Conservation (phyloP, 169 alveolate species). For the Theileria annulata region DNA sequence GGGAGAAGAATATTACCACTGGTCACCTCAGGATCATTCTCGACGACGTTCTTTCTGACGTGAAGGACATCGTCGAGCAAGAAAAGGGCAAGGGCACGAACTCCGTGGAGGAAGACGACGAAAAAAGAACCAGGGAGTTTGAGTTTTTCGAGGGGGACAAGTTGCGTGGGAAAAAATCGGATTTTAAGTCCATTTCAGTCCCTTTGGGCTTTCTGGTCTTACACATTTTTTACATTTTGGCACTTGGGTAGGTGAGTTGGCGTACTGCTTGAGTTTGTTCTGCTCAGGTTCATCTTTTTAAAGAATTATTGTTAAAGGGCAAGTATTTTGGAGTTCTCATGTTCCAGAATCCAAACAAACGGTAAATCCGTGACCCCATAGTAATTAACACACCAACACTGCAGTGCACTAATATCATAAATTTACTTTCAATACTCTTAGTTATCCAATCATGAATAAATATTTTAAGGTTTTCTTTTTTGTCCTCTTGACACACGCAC, state of each 20-base stretch:
- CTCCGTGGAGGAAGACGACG: constrained; percentile 3
- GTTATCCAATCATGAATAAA: constrained; percentile 1
- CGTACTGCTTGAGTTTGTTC: neutral
- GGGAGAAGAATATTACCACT: neutral
- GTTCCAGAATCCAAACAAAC: constrained; percentile 3
- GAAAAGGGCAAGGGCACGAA: constrained; percentile 1
- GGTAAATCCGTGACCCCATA: constrained; percentile 3
- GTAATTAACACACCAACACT: constrained; percentile 2
- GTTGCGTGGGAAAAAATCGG: neutral
- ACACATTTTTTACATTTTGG: neutral
- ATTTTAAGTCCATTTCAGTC: neutral
- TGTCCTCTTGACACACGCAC: constrained; percentile 3
- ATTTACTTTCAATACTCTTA: neutral
- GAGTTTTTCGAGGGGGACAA: constrained; percentile 2
- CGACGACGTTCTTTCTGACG: neutral
- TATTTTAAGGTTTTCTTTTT: constrained; percentile 11
- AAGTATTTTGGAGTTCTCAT: neutral
- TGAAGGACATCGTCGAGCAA: neutral
- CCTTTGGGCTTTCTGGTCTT: neutral
- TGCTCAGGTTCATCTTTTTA: neutral
- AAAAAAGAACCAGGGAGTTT: neutral
- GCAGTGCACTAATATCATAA: constrained; percentile 20
- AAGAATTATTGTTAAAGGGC: neutral
- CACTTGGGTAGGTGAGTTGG: neutral
- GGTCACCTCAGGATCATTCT: neutral